These are phyloP conservation scores for Moesziomyces sp. DNA, from an alignment of 1,284 basidiomycete species.

Conservation along the genomic window DNA sequence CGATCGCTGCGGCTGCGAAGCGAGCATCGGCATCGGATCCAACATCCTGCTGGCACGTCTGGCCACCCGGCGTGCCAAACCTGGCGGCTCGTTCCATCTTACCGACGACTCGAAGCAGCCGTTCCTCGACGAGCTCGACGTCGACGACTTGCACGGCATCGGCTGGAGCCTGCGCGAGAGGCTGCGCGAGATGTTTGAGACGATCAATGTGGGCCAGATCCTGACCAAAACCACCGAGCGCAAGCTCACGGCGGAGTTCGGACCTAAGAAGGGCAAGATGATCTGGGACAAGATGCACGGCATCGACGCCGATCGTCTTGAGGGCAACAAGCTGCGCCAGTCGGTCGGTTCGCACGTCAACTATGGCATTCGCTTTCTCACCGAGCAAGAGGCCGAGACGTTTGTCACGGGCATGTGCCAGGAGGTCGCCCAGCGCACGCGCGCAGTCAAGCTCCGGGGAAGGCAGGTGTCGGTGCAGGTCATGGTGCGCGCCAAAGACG, in stretches of 20 bases:
- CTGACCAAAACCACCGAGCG: slow-evolving; percentile 25
- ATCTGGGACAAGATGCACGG: slow-evolving; percentile 86
- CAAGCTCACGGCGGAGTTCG: slow-evolving; percentile 74
- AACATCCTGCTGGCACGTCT: slow-evolving; percentile 92
- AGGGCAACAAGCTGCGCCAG: slow-evolving; percentile 70
- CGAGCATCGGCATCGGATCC: slow-evolving; percentile 82
- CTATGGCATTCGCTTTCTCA: slow-evolving; percentile 93
- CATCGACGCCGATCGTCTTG: slow-evolving; percentile 80
- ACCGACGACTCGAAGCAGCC: slow-evolving; percentile 71
- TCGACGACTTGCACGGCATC: slow-evolving; percentile 88
- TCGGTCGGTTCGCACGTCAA: slow-evolving; percentile 48
- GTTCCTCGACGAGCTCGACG: slow-evolving; percentile 80
- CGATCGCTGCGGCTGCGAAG: slow-evolving; percentile 83
- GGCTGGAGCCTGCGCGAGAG: slow-evolving; percentile 72
- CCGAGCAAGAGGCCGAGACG: slow-evolving; percentile 78
- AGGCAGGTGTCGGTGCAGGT: slow-evolving; percentile 78
- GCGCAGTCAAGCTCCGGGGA: slow-evolving; percentile 81
- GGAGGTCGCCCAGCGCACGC: slow-evolving; percentile 49
- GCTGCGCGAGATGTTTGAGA: slow-evolving; percentile 77
- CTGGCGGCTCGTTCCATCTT: slow-evolving; percentile 84
- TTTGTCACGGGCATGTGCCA: slow-evolving; percentile 59
- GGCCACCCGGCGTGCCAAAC: slow-evolving; percentile 90
- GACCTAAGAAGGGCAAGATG: slow-evolving; percentile 83
- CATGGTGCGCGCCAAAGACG: slow-evolving; percentile 85
- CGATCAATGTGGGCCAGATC: slow-evolving; percentile 77